Evolutionary conservation across 495 filamentous ascomycete genomes (phyloP).

Genomic region (Letharia lupina): DNA sequence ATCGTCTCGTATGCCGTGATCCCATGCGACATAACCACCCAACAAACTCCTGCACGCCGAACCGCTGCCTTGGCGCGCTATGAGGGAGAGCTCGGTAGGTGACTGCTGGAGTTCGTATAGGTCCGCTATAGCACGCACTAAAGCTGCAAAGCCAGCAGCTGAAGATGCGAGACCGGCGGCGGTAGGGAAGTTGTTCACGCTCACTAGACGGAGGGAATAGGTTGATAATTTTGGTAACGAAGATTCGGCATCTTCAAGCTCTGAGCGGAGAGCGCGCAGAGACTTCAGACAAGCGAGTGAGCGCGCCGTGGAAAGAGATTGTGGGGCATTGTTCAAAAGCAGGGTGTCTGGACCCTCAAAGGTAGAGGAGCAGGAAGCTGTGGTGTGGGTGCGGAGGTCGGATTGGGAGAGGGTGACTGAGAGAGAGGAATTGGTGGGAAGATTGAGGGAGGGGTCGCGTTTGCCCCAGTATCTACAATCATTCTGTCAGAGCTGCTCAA

Average conservation of each 20-base stretch:
- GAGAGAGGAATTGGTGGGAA: conserved; percentile 95
- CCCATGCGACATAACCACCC: conserved; percentile 93
- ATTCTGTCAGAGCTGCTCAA: conserved; percentile 10
- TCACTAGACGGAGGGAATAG: conserved; percentile 71
- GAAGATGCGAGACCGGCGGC: conserved; percentile 91
- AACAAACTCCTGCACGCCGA: conserved; percentile 88
- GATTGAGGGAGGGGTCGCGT: conserved; percentile 81
- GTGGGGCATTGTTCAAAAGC: conserved; percentile 70
- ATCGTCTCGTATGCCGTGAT: conserved; percentile 60
- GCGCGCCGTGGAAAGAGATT: conserved; percentile 78
- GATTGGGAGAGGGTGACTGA: conserved; percentile 90
- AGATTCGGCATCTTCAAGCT: conserved; percentile 60
- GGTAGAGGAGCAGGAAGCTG: conserved; percentile 75
- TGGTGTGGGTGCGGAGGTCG: conserved; percentile 91
- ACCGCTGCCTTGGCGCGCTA: conserved; percentile 91
- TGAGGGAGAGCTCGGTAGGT: conserved; percentile 70
- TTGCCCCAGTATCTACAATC: conserved; percentile 88
- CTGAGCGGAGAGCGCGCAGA: conserved; percentile 65
- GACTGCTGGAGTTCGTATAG: conserved; percentile 75
- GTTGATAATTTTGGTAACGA: conserved; percentile 68
- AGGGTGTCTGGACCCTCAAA: conserved; percentile 68
- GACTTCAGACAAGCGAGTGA: conserved; percentile 85
- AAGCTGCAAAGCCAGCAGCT: conserved; percentile 89
- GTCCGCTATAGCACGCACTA: conserved; percentile 86
- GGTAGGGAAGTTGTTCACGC: conserved; percentile 97